Evolutionary conservation across 225 moss, liverwort and hornwort genomes (phyloP), one percentile per base, ranked within the genome.

Genomic region (Pseudisothecium myosuroides): DNA sequence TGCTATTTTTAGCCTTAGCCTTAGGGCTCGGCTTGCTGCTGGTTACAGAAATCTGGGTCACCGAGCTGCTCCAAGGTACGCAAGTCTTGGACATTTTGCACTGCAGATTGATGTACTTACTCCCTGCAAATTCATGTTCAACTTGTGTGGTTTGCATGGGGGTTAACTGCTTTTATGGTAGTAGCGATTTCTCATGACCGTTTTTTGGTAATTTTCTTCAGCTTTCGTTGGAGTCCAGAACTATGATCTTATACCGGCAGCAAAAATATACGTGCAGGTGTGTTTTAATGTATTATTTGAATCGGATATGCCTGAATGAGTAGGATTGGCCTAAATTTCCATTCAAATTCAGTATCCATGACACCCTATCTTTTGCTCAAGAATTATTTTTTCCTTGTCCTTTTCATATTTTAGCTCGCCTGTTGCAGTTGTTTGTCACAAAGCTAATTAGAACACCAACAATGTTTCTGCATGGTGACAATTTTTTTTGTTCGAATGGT

Each of bases 161-260:
- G 15, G 34, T 58, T 22, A 85, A 82, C 32, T 86, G 49, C 59
- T 65, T 80, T 24, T 34, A 34, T 87, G 86, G 81, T 83, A 24
- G 43, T 83, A 63, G 18, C 27, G 24, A 54, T 74, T 83, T 89
- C 71, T 64, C n/a, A 65, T 85, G 28, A n/a, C 69, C 55, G 27
- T 17, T 64, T 39, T 80, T 39, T 81, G 76, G 27, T 43, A 56
- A 67, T 55, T 75, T 55, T 80, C 78, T 61, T 50, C 93, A 96
- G 96, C 96, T 83, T 98, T 98, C 91, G 96, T 98, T 77, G 98
- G 98, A 52, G 87, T 88, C 14, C 91, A 95, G 56, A 98, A 98
- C 80, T 90, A 88, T 68, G 89, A 91, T 41, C 86, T 98, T 45
- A 89, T 98, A 80, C 96, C 96, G 75, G 94, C 95, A 77, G 95